Percentiles rank a stretch among this genome's conserved stretches.
These are phyloP conservation scores for Lactarius sanguifluus DNA, from an alignment of 768 basidiomycete genomes.

Conservation along the genomic window DNA sequence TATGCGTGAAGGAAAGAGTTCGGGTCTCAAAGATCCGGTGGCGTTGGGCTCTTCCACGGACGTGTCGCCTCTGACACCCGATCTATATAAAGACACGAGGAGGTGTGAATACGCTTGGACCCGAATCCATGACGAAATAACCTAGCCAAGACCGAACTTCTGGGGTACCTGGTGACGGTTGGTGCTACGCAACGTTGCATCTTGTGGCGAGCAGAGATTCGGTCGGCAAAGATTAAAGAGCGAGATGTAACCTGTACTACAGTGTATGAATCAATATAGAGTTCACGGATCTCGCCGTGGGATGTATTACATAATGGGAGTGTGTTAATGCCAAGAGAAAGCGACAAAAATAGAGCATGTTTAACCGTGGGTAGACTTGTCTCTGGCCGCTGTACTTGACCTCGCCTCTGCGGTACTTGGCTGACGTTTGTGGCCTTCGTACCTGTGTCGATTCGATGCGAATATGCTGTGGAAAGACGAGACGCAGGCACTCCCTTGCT, in stretches of 20 bases:
- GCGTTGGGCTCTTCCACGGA: slow-evolving; percentile 41
- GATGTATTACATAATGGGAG: background rate
- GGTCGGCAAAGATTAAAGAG: background rate
- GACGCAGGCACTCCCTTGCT: background rate
- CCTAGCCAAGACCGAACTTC: slow-evolving; percentile 43
- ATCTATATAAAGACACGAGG: slow-evolving; percentile 41
- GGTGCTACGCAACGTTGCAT: slow-evolving; percentile 40
- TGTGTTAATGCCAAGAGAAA: slow-evolving; percentile 19
- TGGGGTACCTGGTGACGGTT: slow-evolving; percentile 39
- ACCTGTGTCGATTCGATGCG: background rate
- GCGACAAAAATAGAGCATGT: slow-evolving; percentile 18
- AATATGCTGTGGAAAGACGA: background rate
- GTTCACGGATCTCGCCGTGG: slow-evolving; percentile 45
- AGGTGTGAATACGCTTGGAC: slow-evolving; percentile 39
- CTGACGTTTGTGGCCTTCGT: background rate
- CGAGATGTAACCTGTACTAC: slow-evolving; percentile 14
- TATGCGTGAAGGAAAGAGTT: slow-evolving; percentile 42
- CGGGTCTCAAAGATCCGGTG: slow-evolving; percentile 39
- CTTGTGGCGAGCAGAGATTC: slow-evolving; percentile 20
- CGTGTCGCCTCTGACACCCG: slow-evolving; percentile 47
- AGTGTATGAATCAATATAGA: slow-evolving; percentile 39
- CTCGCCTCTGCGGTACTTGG: background rate
- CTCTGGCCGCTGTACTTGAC: background rate
- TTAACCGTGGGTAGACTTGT: background rate
- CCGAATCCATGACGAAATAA: background rate